Base-by-base conservation (phyloP, 352 stramenopile species). In the Pythium aquatile region DNA sequence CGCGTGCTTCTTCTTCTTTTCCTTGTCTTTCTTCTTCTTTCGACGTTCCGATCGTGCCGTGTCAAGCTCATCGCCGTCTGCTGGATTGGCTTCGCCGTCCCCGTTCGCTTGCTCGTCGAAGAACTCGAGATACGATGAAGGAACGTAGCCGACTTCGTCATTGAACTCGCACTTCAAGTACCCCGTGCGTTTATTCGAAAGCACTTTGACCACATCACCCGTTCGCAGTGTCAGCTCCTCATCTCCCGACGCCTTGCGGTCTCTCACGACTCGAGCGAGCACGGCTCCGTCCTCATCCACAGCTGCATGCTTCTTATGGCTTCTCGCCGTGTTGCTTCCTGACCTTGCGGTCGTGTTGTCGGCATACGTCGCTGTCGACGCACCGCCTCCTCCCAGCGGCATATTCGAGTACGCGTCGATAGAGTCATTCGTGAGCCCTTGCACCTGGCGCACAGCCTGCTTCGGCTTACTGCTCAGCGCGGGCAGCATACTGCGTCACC, bases 361-460 rank as follows among this genome's bases (percentile, higher is more conserved):
- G 2, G 75, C 80, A 51, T 88, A 91, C 0, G 76, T 76, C 0
- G 71, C 66, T 17, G 58, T 53, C 29, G 46, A 61, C 37, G 28
- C 40, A 40, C n/a, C 69, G 46, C 3, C 62, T 52, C 30, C 56
- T 13, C 66, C 59, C n/a, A 81, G 57, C 5, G 79, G 69, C 51
- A 75, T 85, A 56, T 91, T 90, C 29, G 84, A 78, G 58, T 95
- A 95, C 55, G 84, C 79, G 63, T 95, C 86, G 72, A 95, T 95
- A 42, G 84, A 91, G 74, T 93, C 86, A 76, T 95, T 85, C 48
- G 80, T 87, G 63, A 95, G 78, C 6, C 85, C 81, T 57, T 90
- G 77, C 33, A 95, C 75, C 60, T 95, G 86, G 33, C 85, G 83
- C 51, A 88, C 74, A n/a, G 79, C 74, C 72, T 93, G 81, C 75